Conservation (phyloP, 257 asterid species). For the Primulina huaijiensis region DNA sequence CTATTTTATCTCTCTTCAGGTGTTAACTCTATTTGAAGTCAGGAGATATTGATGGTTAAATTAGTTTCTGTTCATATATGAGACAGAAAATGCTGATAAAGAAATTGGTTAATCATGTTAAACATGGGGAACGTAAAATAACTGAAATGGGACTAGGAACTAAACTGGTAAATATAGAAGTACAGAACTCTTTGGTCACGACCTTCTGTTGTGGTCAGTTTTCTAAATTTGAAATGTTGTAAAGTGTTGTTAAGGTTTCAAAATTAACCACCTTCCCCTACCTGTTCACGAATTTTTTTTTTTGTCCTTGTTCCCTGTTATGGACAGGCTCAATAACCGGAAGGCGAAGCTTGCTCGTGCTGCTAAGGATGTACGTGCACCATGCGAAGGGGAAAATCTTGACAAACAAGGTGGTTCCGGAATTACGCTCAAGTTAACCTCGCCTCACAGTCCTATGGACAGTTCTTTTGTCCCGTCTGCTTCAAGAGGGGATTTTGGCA, state of each 20-base stretch:
- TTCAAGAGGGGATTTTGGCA: conserved; percentile 35
- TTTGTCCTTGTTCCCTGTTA: conserved; percentile 15
- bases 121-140: not conserved
- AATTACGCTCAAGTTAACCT: conserved; percentile 34
- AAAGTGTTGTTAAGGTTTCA: not conserved
- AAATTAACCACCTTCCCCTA: not conserved
- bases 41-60: not conserved
- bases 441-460: conserved; percentile 49
- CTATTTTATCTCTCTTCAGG: conserved; percentile 10
- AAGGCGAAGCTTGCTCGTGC: conserved; percentile 97
- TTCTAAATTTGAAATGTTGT: not conserved
- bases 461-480: conserved; percentile 44
- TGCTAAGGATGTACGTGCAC: conserved; percentile 67
- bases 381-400: conserved; percentile 55
- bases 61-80: not conserved
- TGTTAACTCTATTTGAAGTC: not conserved
- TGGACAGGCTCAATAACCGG: conserved; percentile 86
- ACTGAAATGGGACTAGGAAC: not conserved
- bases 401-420: conserved; percentile 53
- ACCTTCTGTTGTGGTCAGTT: not conserved
- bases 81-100: not conserved
- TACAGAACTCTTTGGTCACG: not conserved
- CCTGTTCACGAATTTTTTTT: not conserved
- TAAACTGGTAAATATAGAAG: not conserved
- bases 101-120: not conserved